These are phyloP conservation scores for Protomyces inouyei DNA, from an alignment of 1,139 yeast genomes.

Conservation along the genomic window DNA sequence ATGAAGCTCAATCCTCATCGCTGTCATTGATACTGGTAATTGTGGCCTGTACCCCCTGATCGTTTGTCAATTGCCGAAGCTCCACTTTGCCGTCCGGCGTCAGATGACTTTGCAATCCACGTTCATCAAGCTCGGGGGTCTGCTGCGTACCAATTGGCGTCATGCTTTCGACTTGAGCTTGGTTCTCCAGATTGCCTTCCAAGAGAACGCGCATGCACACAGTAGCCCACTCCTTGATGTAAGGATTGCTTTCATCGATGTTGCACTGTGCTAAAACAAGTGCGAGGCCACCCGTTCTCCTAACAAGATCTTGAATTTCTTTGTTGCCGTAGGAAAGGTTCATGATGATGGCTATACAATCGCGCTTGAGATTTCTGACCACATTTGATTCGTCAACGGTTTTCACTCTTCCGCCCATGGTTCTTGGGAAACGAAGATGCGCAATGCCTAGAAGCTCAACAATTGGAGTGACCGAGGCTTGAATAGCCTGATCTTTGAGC, in stretches of 20 bases:
- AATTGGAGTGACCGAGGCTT: background rate
- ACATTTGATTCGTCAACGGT: background rate
- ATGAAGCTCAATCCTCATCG: background rate
- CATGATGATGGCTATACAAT: slow-evolving; percentile 15
- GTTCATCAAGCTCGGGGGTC: slow-evolving; percentile 4
- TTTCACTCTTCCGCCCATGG: background rate
- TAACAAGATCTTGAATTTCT: slow-evolving; percentile 55
- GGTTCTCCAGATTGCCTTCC: slow-evolving; percentile 61
- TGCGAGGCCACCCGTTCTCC: slow-evolving; percentile 65
- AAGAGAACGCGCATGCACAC: slow-evolving; percentile 68
- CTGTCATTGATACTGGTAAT: background rate
- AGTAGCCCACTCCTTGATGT: slow-evolving; percentile 75
- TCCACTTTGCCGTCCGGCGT: slow-evolving; percentile 10
- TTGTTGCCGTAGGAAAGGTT: slow-evolving; percentile 7
- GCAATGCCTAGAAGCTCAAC: slow-evolving; percentile 10
- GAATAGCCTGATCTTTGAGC: background rate
- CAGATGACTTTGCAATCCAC: slow-evolving; percentile 4
- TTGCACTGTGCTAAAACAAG: slow-evolving; percentile 73
- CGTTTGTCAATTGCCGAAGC: background rate
- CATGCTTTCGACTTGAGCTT: slow-evolving; percentile 56
- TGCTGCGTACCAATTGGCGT: slow-evolving; percentile 21
- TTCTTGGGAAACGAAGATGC: slow-evolving; percentile 6
- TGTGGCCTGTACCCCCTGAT: background rate
- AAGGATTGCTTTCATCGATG: slow-evolving; percentile 84
- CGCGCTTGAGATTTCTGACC: slow-evolving; percentile 5